phyloP scores from a whole-genome alignment of 2,329 filamentous ascomycete genomes.

The Nannizziopsis barbatae region DNA sequence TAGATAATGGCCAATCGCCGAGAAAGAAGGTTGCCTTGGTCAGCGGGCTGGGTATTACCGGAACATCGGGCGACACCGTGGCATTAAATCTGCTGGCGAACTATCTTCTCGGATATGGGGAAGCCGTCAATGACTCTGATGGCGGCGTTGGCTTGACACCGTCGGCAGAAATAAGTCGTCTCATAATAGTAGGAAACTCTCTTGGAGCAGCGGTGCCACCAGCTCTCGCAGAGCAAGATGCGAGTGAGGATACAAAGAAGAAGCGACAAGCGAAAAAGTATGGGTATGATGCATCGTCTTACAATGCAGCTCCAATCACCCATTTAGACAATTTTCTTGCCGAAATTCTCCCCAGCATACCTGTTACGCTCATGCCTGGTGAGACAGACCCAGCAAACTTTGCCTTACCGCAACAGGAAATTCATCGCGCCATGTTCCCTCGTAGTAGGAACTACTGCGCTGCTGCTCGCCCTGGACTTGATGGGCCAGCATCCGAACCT shows the following conservation, averaged over 20 bases:
- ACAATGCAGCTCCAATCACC: conserved; percentile 75
- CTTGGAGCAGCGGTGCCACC: conserved; percentile 41
- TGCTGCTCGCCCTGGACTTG: conserved; percentile 23
- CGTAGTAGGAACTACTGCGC: conserved; percentile 55
- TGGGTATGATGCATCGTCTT: conserved; percentile 79
- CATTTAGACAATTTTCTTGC: conserved; percentile 75
- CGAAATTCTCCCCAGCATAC: conserved; percentile 70
- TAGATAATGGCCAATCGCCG: conserved; percentile 36
- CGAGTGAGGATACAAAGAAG: conserved; percentile 17
- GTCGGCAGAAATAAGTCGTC: conserved; percentile 56
- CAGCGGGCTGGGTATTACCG: conserved; percentile 76
- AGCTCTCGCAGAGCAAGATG: conserved; percentile 28
- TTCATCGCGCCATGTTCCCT: conserved; percentile 87
- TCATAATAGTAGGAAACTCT: conserved; percentile 88
- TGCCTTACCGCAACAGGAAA: conserved; percentile 80
- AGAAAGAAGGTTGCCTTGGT: conserved; percentile 71
- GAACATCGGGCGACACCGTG: conserved; percentile 61
- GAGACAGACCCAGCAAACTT: conserved; percentile 76
- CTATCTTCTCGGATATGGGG: conserved; percentile 73
- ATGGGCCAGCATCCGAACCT: conserved; percentile 31
- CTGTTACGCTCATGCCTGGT: conserved; percentile 80
- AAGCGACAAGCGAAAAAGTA: conserved; percentile 65
- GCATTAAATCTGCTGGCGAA: conserved; percentile 69
- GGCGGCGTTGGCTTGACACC: conserved; percentile 37
- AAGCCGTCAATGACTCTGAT: conserved; percentile 42